Percentiles rank a stretch among this genome's conserved stretches.
Conservation (phyloP, 1,284 basidiomycete species). For the Coniferiporia weirii region DNA sequence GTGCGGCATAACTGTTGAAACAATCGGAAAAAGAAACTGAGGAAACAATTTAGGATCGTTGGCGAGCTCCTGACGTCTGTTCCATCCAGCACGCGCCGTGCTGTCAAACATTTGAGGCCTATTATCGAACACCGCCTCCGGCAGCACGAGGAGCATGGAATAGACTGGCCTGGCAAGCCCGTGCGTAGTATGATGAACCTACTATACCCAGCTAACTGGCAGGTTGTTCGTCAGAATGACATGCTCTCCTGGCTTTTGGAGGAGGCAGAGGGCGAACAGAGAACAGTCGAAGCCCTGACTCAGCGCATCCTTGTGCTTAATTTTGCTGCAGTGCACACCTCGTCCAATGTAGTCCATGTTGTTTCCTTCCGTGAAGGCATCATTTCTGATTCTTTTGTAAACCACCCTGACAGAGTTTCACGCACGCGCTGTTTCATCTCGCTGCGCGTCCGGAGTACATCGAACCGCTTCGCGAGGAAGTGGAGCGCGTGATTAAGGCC, state of each 20-base stretch:
- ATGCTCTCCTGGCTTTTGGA: conserved; percentile 41
- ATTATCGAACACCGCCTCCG: conserved; percentile 23
- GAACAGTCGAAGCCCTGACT: conserved; percentile 27
- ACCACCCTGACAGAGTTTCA: conserved; percentile 28
- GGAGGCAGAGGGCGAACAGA: conserved; percentile 28
- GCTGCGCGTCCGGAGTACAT: conserved; percentile 38
- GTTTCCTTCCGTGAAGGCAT: conserved; percentile 15
- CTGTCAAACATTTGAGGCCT: conserved; percentile 21
- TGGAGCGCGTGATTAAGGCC: conserved; percentile 30
- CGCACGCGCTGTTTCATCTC: conserved; percentile 36
- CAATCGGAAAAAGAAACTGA: background rate
- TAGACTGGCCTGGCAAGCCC: conserved; percentile 24
- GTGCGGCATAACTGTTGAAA: background rate
- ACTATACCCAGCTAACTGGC: conserved; percentile 13
- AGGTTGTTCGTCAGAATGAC: conserved; percentile 29
- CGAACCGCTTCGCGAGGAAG: conserved; percentile 40
- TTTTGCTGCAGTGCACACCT: conserved; percentile 37
- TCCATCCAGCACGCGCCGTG: conserved; percentile 11
- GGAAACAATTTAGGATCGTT: conserved; percentile 17
- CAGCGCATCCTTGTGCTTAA: conserved; percentile 31
- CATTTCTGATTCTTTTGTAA: conserved; percentile 19
- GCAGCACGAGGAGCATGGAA: conserved; percentile 21
- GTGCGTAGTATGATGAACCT: conserved; percentile 31
- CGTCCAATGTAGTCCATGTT: conserved; percentile 19
- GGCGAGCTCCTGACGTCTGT: conserved; percentile 17